A percentile compares a stretch with the other conserved stretches of the same genome.
These are phyloP conservation scores for Withania somnifera DNA, from an alignment of 305 asterid genomes.

Conservation along the genomic window DNA sequence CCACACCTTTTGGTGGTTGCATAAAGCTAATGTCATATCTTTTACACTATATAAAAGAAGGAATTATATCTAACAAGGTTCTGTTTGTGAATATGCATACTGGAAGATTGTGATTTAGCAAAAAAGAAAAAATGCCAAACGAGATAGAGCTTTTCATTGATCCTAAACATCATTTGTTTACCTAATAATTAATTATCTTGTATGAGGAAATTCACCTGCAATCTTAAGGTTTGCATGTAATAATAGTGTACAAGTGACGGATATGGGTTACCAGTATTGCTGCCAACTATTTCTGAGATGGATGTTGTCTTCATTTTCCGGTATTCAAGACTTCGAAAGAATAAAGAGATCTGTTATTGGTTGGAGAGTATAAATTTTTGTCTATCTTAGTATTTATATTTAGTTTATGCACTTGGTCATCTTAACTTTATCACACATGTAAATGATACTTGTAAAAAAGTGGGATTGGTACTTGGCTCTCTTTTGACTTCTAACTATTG, in stretches of 20 bases:
- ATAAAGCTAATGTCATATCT: background rate
- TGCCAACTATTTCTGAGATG: background rate
- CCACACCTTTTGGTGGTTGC: no score
- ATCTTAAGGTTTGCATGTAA: background rate
- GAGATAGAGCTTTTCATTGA: background rate
- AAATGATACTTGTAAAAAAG: conserved; percentile 5
- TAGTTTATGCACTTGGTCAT: background rate
- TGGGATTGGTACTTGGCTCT: conserved; percentile 4
- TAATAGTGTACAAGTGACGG: background rate
- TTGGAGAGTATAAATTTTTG: background rate
- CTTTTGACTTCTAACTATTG: conserved; percentile 26
- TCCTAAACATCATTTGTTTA: background rate
- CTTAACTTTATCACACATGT: background rate
- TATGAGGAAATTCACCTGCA: background rate
- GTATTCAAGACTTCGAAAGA: background rate
- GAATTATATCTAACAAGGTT: background rate
- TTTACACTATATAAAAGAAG: background rate
- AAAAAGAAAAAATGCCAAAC: background rate
- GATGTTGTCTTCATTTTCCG: background rate
- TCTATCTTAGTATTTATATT: background rate
- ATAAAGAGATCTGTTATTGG: background rate
- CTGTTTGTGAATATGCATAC: background rate
- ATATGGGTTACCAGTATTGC: background rate
- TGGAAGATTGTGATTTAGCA: background rate
- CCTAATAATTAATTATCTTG: background rate